Conservation (phyloP, 768 basidiomycete genomes). For the Macrocybe gigantea region DNA sequence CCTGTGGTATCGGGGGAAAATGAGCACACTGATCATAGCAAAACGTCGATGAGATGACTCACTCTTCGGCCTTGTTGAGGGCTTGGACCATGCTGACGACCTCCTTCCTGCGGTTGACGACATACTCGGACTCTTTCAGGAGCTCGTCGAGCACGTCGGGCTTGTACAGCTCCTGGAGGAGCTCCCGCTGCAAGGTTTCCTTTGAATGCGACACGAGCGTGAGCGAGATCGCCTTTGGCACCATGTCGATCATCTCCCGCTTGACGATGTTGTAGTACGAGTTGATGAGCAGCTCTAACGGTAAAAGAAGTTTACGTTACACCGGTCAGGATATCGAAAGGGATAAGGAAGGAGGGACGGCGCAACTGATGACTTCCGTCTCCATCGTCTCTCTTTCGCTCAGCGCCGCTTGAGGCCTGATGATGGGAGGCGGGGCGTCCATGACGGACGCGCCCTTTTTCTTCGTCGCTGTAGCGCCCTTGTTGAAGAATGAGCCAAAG, state of each 20-base stretch:
- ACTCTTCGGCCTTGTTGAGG: conserved; percentile 96
- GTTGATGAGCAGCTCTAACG: conserved; percentile 83
- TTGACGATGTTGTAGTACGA: conserved; percentile 99
- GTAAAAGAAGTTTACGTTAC: background rate
- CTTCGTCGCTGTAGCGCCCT: conserved; percentile 48
- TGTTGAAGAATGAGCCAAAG: conserved; percentile 93
- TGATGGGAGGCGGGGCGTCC: conserved; percentile 76
- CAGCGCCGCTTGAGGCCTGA: conserved; percentile 86
- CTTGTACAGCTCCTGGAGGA: conserved; percentile 95
- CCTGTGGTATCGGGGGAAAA: conserved; percentile 25
- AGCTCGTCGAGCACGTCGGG: conserved; percentile 93
- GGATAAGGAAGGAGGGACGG: conserved; percentile 12
- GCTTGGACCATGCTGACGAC: conserved; percentile 90
- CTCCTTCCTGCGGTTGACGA: conserved; percentile 89
- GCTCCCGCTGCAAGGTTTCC: conserved; percentile 90
- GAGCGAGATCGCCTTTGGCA: conserved; percentile 90
- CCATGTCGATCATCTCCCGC: conserved; percentile 99
- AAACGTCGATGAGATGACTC: conserved; percentile 24
- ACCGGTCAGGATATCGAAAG: background rate
- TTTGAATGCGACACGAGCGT: conserved; percentile 92
- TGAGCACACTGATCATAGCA: conserved; percentile 1
- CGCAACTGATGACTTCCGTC: conserved; percentile 97
- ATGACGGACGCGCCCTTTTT: conserved; percentile 49
- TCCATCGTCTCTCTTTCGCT: conserved; percentile 97
- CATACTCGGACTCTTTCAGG: conserved; percentile 89